A percentile compares a stretch with the other conserved stretches of the same genome.
These are phyloP conservation scores for Globisporangium parvum DNA, from an alignment of 352 stramenopile species.

Conservation along the genomic window DNA sequence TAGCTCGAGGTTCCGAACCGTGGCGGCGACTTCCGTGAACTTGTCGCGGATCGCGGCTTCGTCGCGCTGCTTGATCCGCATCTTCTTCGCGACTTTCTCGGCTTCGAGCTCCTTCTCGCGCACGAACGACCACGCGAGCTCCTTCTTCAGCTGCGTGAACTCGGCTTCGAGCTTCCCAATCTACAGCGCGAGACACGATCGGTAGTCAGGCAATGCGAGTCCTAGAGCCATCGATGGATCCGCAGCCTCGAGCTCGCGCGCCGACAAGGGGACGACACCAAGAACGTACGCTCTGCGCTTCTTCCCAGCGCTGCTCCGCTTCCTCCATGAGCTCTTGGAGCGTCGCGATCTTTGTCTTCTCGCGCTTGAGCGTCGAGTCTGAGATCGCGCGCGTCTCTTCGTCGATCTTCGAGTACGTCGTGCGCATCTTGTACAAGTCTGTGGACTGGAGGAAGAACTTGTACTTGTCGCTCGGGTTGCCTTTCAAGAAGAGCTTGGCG, in stretches of 20 bases:
- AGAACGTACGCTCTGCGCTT: conserved; percentile 56
- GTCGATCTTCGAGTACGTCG: conserved; percentile 83
- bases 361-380: conserved; percentile 60
- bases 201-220: background rate
- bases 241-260: too few species aligned
- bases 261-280: background rate
- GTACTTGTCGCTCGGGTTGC: conserved; percentile 94
- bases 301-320: conserved; percentile 61
- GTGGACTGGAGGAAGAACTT: conserved; percentile 97
- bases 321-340: conserved; percentile 59
- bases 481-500: conserved; percentile 96
- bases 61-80: conserved; percentile 44
- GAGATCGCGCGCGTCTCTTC: conserved; percentile 60
- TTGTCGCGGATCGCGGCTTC: conserved; percentile 29
- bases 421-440: conserved; percentile 90
- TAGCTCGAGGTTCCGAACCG: conserved; percentile 38
- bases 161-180: conserved; percentile 72
- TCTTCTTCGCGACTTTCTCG: conserved; percentile 46
- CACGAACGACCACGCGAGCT: conserved; percentile 81
- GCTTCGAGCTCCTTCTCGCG: conserved; percentile 51
- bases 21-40: conserved; percentile 38
- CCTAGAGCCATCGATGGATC: background rate
- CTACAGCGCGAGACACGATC: conserved; percentile 13
- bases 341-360: conserved; percentile 52
- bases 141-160: conserved; percentile 68